Base-by-base conservation (phyloP, 192 early-diverging fungal genomes). In the Podila minutissima region DNA sequence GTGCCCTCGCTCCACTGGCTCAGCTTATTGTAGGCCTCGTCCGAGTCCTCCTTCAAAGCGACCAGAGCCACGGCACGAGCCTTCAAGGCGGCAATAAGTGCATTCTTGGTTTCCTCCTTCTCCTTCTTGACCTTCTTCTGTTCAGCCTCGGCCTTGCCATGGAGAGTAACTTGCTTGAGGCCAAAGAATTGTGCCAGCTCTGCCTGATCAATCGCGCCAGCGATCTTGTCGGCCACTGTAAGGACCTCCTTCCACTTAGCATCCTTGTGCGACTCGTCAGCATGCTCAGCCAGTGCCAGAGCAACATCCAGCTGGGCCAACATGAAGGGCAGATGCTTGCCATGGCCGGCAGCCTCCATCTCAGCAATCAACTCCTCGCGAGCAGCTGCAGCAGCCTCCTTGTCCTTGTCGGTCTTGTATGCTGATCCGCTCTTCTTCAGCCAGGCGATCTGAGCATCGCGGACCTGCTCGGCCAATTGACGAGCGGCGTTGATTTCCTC, bases 391-490 rank as follows among this genome's bases (percentile, higher is more conserved):
- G 89, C 90, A 2, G 87, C 85, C 13, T 84, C 82, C 57, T 81
- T 81, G 67, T 81, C 77, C 49, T 81, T 81, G 3, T 81, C 77
- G 0, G 77, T 69, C 67, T 73, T 77, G 84, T 89, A 81, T 5
- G 67, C 77, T 1, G 62, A 59, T 46, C 41, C 67, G 35, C 92
- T 72, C 86, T 97, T 97, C 83, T 94, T 95, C 58, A 98, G 68
- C 84, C 90, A 90, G 4, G 90, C 82, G 37, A 99, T 88, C 73
- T 95, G 91, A 28, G 94, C 72, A 76, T 95, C 93, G 26, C 95
- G 86, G 38, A 96, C 78, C 17, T 89, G 90, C 66, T 97, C 95
- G 48, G 86, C 82, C 63, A 94, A 68, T 24, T 87, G 84, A 35
- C 85, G 74, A 35, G 65, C 59, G 3, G 84, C 48, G 19, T 84